Percentiles rank a stretch among this genome's conserved stretches.
These are phyloP conservation scores for Colletotrichum melonis DNA, from an alignment of 2,329 filamentous ascomycete species.

Conservation along the genomic window DNA sequence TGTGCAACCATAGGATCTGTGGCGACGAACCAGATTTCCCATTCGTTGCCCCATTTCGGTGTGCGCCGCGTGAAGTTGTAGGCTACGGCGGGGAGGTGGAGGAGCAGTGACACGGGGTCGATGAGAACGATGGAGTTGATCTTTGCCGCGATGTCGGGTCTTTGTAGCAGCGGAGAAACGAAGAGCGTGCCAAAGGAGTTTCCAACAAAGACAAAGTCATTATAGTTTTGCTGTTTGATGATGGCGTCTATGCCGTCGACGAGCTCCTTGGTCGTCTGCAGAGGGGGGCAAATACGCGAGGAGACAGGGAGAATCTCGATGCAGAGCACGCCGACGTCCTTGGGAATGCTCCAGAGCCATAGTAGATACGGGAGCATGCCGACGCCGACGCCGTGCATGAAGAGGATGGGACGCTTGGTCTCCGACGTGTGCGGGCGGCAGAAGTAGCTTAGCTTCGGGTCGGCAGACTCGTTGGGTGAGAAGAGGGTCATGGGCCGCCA, in stretches of 20 bases:
- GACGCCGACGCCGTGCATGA: conserved; percentile 78
- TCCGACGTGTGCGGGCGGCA: conserved; percentile 70
- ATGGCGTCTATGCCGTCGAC: conserved; percentile 51
- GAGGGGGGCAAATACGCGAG: conserved; percentile 66
- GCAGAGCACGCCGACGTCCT: conserved; percentile 70
- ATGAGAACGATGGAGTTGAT: conserved; percentile 61
- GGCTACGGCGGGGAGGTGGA: conserved; percentile 76
- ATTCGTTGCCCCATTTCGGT: conserved; percentile 71
- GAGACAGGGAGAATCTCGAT: conserved; percentile 75
- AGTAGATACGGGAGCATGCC: conserved; percentile 72
- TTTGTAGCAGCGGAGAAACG: conserved; percentile 56
- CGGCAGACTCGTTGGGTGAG: conserved; percentile 58
- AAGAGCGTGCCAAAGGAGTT: conserved; percentile 76
- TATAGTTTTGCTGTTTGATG: conserved; percentile 66
- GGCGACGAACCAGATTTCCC: conserved; percentile 77
- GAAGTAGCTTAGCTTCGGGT: conserved; percentile 70
- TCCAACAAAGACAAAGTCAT: conserved; percentile 69
- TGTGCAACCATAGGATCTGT: conserved; percentile 75
- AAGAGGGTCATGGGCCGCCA: conserved; percentile 64
- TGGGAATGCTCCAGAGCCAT: conserved; percentile 62
- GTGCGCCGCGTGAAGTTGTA: conserved; percentile 74
- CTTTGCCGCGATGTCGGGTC: conserved; percentile 51
- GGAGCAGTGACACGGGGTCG: conserved; percentile 75
- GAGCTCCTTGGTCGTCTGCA: conserved; percentile 35
- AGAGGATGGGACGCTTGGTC: conserved; percentile 69